Conservation (phyloP, 2,329 filamentous ascomycete genomes). For the Alternaria tenuissima region DNA sequence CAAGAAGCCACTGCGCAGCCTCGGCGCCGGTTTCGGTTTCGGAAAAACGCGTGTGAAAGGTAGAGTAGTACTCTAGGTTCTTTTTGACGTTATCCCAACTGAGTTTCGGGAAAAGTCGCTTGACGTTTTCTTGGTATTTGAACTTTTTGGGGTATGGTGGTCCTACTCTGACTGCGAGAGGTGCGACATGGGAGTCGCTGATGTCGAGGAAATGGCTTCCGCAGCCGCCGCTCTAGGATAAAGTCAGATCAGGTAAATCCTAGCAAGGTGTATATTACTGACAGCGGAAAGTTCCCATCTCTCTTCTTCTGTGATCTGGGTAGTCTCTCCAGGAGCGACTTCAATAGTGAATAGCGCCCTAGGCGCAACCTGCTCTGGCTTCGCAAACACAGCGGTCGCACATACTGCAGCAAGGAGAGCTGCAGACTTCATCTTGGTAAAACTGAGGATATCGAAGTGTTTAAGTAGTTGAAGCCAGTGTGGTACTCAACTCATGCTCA, state of each 20-base stretch:
- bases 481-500: background rate
- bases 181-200: constrained; percentile 24
- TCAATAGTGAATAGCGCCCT: constrained; percentile 18
- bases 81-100: constrained; percentile 17
- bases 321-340: constrained; percentile 25
- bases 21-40: constrained; percentile 65
- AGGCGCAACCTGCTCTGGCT: background rate
- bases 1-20: constrained; percentile 85
- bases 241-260: background rate
- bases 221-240: background rate
- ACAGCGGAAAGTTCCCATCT: constrained; percentile 26
- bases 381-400: background rate
- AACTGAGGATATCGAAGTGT: background rate
- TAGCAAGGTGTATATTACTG: background rate
- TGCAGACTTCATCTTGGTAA: background rate
- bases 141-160: constrained; percentile 26
- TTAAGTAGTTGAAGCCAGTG: background rate
- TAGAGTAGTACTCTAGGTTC: constrained; percentile 19
- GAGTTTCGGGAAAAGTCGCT: background rate
- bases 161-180: constrained; percentile 30
- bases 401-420: background rate
- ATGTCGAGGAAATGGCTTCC: constrained; percentile 39
- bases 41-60: constrained; percentile 37
- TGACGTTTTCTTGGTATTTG: background rate
- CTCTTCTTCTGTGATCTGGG: constrained; percentile 23